Evolutionary conservation across 129 eudicot genomes (phyloP), one percentile per base, ranked within the genome.

Genomic region (Saussurea involucrata): DNA sequence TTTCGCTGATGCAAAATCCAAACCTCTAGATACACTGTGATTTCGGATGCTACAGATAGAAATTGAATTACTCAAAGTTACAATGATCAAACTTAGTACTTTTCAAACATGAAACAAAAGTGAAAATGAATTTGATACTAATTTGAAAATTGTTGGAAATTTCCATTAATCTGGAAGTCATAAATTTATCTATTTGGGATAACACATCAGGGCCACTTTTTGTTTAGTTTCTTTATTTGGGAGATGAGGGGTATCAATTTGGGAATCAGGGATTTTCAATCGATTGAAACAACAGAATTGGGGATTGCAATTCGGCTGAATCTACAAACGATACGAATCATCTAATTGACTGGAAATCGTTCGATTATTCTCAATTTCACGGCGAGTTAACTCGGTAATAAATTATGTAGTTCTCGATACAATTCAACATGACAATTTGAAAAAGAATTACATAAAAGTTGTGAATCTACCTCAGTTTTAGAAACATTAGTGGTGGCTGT

Each of bases 381-480:
- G 69, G 33, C 77, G 57, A 77, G n/a, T 28, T 27, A 77, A 17
- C 70, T 20, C 58, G 15, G 21, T 57, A 31, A 31, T 6, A 60
- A 25, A 24, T 34, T 24, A 21, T 12, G 37, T 8, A 64, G 11
- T 24, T 49, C 3, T 34, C 21, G 25, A 65, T 12, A 63, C 11
- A 53, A 67, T 34, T n/a, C 74, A 58, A 72, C 18, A 36, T 37
- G 57, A 32, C 28, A 32, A 67, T 32, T 24, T 70, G 28, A 78
- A 76, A 31, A 49, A 6, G 69, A 18, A 72, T 63, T 53, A 67
- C 18, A 60, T 33, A 64, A 65, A 63, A 32, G 18, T 49, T 29
- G 60, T n/a, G 44, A 63, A 58, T 15, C 46, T 88, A 87, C 92
- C 96, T 87, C 90, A 66, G 72, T 68, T 86, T 88, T 90, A 18